phyloP scores from a whole-genome alignment of 2,329 filamentous ascomycete genomes.

The Akanthomyces muscarius region DNA sequence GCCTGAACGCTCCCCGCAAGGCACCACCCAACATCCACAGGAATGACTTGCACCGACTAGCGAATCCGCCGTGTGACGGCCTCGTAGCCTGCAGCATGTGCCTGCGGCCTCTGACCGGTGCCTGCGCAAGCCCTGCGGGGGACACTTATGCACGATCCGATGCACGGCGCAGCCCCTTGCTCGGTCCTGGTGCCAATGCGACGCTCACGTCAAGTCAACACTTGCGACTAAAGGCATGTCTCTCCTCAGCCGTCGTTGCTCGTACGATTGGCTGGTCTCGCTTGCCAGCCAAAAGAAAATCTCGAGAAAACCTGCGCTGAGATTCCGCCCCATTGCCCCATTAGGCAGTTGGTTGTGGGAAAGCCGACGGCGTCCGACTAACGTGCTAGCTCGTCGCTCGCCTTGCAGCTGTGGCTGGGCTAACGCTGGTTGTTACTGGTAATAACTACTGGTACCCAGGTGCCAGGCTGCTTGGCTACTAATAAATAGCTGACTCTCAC shows the following conservation, averaged over 20 bases:
- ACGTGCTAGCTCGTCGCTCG: neutral
- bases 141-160: conserved; percentile 15
- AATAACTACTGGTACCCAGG: no score
- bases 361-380: neutral
- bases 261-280: conserved; percentile 6
- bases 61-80: neutral
- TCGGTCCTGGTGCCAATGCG: neutral
- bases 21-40: neutral
- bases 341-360: conserved; percentile 3
- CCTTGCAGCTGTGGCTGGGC: no score
- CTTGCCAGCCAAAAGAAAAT: neutral
- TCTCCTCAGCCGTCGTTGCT: neutral
- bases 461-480: no score
- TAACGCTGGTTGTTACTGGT: no score
- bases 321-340: neutral
- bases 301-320: neutral
- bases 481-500: no score
- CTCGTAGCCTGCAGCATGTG: neutral
- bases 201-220: neutral
- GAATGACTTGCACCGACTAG: conserved; percentile 4
- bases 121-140: conserved; percentile 2
- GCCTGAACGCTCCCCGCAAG: neutral
- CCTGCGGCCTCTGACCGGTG: neutral
- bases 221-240: neutral
- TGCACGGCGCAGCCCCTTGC: conserved; percentile 5